phyloP scores from a whole-genome alignment of 306 rosid species.

The Cucurbita pepo region DNA sequence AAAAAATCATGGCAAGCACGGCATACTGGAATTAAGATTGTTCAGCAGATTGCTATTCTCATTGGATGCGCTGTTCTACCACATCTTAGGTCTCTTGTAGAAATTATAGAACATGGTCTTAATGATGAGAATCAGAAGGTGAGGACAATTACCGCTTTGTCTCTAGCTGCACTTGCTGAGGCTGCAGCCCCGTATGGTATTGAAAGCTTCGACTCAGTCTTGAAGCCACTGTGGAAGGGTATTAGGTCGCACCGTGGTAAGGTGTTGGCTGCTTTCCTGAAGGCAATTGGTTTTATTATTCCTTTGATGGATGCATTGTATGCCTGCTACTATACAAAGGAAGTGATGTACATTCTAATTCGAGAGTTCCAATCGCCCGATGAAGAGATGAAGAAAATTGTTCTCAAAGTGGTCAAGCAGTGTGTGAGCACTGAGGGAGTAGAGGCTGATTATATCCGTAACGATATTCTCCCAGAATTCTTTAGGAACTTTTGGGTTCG shows the following conservation, averaged over 20 bases:
- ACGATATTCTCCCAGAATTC: slow-evolving; percentile 72
- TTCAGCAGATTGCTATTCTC: slow-evolving; percentile 95
- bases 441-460: slow-evolving; percentile 70
- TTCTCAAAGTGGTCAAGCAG: slow-evolving; percentile 89
- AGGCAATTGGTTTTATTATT: slow-evolving; percentile 89
- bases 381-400: slow-evolving; percentile 98
- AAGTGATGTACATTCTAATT: slow-evolving; percentile 80
- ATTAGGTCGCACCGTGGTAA: slow-evolving; percentile 92
- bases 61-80: slow-evolving; percentile 91
- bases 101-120: slow-evolving; percentile 76
- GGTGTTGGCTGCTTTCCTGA: slow-evolving; percentile 85
- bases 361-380: slow-evolving; percentile 96
- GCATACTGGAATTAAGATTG: slow-evolving; percentile 92
- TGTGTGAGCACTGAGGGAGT: slow-evolving; percentile 96
- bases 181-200: slow-evolving; percentile 97
- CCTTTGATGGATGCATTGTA: slow-evolving; percentile 88
- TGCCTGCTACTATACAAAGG: slow-evolving; percentile 90
- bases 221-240: slow-evolving; percentile 95
- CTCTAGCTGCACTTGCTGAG: slow-evolving; percentile 94
- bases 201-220: slow-evolving; percentile 86
- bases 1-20: slow-evolving; percentile 98
- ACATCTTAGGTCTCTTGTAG: slow-evolving; percentile 80
- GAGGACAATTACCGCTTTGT: slow-evolving; percentile 83
- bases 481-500: slow-evolving; percentile 92
- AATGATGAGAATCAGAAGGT: slow-evolving; percentile 95